Evolutionary conservation across 345 rosid species (phyloP), one percentile per base, ranked within the genome.

Genomic region (Carallia brachiata): DNA sequence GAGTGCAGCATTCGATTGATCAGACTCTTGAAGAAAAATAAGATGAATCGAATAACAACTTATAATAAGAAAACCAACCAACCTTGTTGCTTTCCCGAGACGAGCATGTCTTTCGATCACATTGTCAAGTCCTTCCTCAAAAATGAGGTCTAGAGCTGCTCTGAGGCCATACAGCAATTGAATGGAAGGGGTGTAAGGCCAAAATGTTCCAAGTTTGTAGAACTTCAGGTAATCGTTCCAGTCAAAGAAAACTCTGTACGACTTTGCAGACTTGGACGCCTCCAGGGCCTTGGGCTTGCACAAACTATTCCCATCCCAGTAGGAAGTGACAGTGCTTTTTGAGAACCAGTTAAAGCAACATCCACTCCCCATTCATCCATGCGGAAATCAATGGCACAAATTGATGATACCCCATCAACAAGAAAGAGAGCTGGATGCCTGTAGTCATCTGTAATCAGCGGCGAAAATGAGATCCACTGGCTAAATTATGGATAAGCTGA

Each of bases 311-410:
- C 97, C 62, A 95, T 82, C 0, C 99, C 99, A 50, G 99, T 95
- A 3, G 99, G 99, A 53, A 95, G 97, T 53, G 99, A 95, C 19
- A 95, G 93, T 48, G 99, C 99, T 81, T 95, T 95, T 77, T 95
- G 99, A 12, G 99, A 95, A 8, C 99, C 99, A 2, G 99, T 95
- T 76, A 95, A 79, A 68, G 99, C 97, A 59, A 95, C 97, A 31
- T 95, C 97, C 4, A 95, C 79, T 63, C 99, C 97, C 98, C 98
- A 93, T 78, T 93, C 98, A 64, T 93, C 98, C 98, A 93, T 90
- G 52, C 97, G 97, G 73, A 95, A 95, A 80, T 95, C 99, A 47
- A 95, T 86, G 3, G 99, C 99, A 71, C 99, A 92, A 28, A 95
- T 95, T 69, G 99, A 95, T 37, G 99, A 95, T 40, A 95, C 99